A percentile compares a stretch with the other conserved stretches of the same genome.
Evolutionary conservation across 169 alveolate genomes (phyloP).

Genomic region (Plasmodium coatneyi): DNA sequence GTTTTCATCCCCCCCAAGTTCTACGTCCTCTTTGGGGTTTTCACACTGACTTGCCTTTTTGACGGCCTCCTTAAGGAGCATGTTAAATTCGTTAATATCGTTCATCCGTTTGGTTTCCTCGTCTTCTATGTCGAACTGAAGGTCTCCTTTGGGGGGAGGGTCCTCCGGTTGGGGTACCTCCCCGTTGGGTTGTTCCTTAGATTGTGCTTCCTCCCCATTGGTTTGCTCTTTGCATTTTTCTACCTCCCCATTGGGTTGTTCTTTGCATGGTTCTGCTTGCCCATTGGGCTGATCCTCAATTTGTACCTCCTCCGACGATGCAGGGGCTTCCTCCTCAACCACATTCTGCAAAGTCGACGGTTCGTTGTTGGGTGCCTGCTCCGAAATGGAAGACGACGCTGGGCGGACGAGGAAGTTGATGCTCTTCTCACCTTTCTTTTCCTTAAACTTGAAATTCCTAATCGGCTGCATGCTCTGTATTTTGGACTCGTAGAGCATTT

Average conservation of each 20-base stretch:
- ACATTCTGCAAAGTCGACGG: not conserved
- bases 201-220: not conserved
- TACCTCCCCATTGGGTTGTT: not conserved
- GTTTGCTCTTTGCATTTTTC: not conserved
- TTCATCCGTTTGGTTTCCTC: slow-evolving; percentile 3
- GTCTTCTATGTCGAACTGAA: not conserved
- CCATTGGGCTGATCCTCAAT: not conserved
- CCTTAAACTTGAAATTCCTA: slow-evolving; percentile 60
- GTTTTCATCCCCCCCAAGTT: slow-evolving; percentile 66
- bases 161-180: not conserved
- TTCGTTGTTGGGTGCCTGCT: not conserved
- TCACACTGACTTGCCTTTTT: slow-evolving; percentile 70
- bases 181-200: not conserved
- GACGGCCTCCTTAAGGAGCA: slow-evolving; percentile 57
- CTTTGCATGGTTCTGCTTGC: not conserved
- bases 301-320: not conserved
- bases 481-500: slow-evolving; percentile 42
- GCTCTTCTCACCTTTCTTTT: slow-evolving; percentile 67
- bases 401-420: slow-evolving; percentile 73
- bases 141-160: not conserved
- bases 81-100: slow-evolving; percentile 61
- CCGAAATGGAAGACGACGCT: not conserved
- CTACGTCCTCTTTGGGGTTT: slow-evolving; percentile 72
- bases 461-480: slow-evolving; percentile 73
- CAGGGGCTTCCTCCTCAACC: not conserved